Conservation (phyloP, 1,284 basidiomycete species). For the Filobasidium uniguttulatum region DNA sequence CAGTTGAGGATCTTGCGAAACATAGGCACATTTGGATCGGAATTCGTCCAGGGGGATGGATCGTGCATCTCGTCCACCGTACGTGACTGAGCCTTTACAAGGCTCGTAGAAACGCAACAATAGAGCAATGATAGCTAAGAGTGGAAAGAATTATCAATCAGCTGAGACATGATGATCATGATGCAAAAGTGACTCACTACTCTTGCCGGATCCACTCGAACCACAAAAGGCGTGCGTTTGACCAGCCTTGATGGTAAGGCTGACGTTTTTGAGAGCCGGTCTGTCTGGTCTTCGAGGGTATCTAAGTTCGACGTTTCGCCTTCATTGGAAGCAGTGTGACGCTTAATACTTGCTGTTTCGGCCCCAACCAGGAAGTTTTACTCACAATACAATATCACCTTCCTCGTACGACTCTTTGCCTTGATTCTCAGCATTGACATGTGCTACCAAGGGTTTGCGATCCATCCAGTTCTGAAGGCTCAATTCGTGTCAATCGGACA, state of each 20-base stretch:
- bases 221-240: conserved; percentile 26
- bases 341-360: too few relatives aligned
- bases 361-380: not conserved
- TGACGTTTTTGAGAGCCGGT: conserved; percentile 19
- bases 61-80: conserved; percentile 35
- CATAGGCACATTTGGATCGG: conserved; percentile 36
- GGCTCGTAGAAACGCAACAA: conserved; percentile 39
- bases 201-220: conserved; percentile 17
- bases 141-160: not conserved
- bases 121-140: conserved; percentile 27
- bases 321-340: not conserved
- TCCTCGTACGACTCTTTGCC: conserved; percentile 15
- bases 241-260: conserved; percentile 22
- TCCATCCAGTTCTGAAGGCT: conserved; percentile 25
- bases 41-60: conserved; percentile 28
- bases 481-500: not conserved
- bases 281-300: conserved; percentile 25
- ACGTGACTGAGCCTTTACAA: conserved; percentile 28
- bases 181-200: conserved; percentile 8
- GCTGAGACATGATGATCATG: not conserved
- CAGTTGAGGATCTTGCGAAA: conserved; percentile 39
- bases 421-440: not conserved
- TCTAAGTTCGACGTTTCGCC: conserved; percentile 21
- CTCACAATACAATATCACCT: conserved; percentile 18
- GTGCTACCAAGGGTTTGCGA: conserved; percentile 17